These are phyloP conservation scores for Forsythia suspensa DNA, from an alignment of 257 asterid genomes.

Conservation along the genomic window DNA sequence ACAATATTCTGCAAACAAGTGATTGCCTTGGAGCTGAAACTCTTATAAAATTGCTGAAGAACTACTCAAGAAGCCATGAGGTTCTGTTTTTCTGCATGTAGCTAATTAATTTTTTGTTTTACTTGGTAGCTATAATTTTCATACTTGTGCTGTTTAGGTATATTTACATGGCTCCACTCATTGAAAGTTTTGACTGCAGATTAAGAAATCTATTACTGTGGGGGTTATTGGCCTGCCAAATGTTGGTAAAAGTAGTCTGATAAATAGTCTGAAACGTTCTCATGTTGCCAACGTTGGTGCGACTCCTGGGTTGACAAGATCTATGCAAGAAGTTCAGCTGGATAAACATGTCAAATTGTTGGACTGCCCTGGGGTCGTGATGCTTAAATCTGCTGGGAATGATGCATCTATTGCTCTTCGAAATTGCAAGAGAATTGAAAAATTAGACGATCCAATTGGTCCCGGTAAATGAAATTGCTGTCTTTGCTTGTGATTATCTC, in stretches of 20 bases:
- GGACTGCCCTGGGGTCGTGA: slow-evolving; percentile 96
- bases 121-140: background rate
- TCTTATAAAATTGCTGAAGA: slow-evolving; percentile 74
- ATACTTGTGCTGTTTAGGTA: background rate
- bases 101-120: background rate
- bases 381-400: slow-evolving; percentile 73
- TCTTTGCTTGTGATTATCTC: background rate
- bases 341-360: slow-evolving; percentile 82
- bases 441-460: slow-evolving; percentile 80
- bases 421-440: slow-evolving; percentile 94
- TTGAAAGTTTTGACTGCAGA: slow-evolving; percentile 47
- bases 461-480: slow-evolving; percentile 56
- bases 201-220: slow-evolving; percentile 85
- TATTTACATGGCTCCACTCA: background rate
- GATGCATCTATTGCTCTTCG: slow-evolving; percentile 86
- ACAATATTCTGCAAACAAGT: slow-evolving; percentile 66
- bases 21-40: slow-evolving; percentile 97
- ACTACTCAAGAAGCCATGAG: slow-evolving; percentile 75
- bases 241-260: slow-evolving; percentile 96
- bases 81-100: slow-evolving; percentile 21
- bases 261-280: slow-evolving; percentile 88
- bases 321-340: slow-evolving; percentile 91
- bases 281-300: slow-evolving; percentile 91
- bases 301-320: slow-evolving; percentile 91
- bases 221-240: slow-evolving; percentile 93